A percentile compares a stretch with the other conserved stretches of the same genome.
phyloP scores from a whole-genome alignment of 495 filamentous ascomycete species.

The Annulohypoxylon nitens region DNA sequence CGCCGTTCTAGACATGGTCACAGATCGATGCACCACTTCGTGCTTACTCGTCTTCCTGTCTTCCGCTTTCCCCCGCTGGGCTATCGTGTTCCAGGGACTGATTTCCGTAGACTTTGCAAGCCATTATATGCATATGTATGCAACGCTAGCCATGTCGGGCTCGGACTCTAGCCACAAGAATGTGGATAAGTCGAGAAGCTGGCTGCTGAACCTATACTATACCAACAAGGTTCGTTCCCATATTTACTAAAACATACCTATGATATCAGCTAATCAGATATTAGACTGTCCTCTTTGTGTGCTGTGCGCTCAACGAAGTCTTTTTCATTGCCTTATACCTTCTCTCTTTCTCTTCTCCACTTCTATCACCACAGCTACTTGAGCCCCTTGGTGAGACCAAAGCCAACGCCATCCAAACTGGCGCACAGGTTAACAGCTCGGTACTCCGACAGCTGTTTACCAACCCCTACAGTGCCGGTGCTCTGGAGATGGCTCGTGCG shows the following conservation, averaged over 20 bases:
- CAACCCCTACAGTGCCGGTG: slow-evolving; percentile 89
- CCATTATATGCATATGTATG: slow-evolving; percentile 99
- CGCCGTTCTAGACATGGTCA: slow-evolving; percentile 97
- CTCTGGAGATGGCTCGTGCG: slow-evolving; percentile 87
- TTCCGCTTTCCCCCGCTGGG: slow-evolving; percentile 91
- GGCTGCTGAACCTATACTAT: slow-evolving; percentile 94
- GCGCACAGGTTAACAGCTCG: slow-evolving; percentile 73
- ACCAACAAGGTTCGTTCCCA: slow-evolving; percentile 84
- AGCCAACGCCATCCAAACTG: slow-evolving; percentile 69
- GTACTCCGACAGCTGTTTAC: slow-evolving; percentile 76
- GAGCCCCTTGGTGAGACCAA: slow-evolving; percentile 59
- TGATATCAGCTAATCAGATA: slow-evolving; percentile 34
- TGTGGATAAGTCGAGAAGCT: slow-evolving; percentile 80
- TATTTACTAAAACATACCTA: not conserved
- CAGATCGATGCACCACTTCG: slow-evolving; percentile 86
- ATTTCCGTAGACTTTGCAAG: slow-evolving; percentile 93
- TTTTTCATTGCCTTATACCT: slow-evolving; percentile 99
- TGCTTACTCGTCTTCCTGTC: slow-evolving; percentile 94
- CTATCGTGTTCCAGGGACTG: slow-evolving; percentile 90
- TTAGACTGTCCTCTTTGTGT: slow-evolving; percentile 90
- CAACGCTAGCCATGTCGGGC: slow-evolving; percentile 85
- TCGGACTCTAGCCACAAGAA: slow-evolving; percentile 89
- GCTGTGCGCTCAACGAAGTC: slow-evolving; percentile 90
- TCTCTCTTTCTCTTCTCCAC: slow-evolving; percentile 92
- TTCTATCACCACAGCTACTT: slow-evolving; percentile 85